phyloP scores from a whole-genome alignment of 2,329 filamentous ascomycete species.

The Scytalidium sp. region DNA sequence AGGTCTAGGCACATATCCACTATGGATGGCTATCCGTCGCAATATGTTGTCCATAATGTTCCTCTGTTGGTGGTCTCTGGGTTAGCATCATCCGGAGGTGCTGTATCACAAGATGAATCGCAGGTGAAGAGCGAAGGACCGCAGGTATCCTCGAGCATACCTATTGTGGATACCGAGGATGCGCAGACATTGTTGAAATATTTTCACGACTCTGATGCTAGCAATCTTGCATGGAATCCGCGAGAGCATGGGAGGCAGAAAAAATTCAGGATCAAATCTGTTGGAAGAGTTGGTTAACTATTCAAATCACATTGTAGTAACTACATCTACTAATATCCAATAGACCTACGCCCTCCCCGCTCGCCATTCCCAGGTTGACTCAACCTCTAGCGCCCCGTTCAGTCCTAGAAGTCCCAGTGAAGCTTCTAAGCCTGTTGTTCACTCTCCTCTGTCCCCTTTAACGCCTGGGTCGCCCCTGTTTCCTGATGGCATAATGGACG shows the following conservation, averaged over 20 bases:
- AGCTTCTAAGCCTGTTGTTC: constrained; percentile 56
- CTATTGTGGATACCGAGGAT: constrained; percentile 61
- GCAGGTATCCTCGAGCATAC: constrained; percentile 68
- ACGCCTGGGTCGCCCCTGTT: constrained; percentile 80
- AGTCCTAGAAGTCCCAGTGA: constrained; percentile 27
- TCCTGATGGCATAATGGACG: constrained; percentile 83
- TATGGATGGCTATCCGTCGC: constrained; percentile 78
- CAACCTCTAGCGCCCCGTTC: constrained; percentile 38
- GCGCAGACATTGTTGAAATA: constrained; percentile 63
- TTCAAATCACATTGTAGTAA: background rate
- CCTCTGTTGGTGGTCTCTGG: constrained; percentile 83
- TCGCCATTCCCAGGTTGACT: constrained; percentile 52
- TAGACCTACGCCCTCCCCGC: constrained; percentile 52
- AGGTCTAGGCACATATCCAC: constrained; percentile 16
- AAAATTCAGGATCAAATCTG: constrained; percentile 67
- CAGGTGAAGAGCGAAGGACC: constrained; percentile 36
- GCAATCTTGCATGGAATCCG: constrained; percentile 63
- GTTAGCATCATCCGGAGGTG: constrained; percentile 45
- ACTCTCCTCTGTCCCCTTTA: constrained; percentile 89
- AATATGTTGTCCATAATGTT: constrained; percentile 83
- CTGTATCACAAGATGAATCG: constrained; percentile 37
- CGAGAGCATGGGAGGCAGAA: constrained; percentile 44
- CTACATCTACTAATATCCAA: constrained; percentile 23
- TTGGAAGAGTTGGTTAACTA: constrained; percentile 70
- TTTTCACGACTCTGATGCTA: constrained; percentile 64